Percentiles rank a stretch among this genome's conserved stretches.
Evolutionary conservation across 768 basidiomycete genomes (phyloP).

Genomic region (Pilatotrama ljubarskyi): DNA sequence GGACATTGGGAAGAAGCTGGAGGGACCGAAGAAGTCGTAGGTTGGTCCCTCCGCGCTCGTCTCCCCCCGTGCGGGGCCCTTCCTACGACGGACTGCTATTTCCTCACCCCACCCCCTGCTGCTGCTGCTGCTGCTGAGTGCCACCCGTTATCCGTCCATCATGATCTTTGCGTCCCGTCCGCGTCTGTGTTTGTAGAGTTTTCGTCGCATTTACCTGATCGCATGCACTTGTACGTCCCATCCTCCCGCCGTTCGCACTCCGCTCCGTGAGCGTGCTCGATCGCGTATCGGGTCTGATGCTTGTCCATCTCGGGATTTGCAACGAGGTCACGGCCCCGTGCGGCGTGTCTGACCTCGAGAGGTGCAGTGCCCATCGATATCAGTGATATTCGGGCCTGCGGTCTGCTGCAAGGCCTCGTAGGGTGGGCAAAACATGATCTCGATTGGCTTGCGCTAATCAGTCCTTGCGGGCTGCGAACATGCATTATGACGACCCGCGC

Average conservation of each 20-base stretch:
- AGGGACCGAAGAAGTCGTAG: conserved; percentile 72
- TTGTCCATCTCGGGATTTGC: no score
- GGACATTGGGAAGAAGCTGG: conserved; percentile 87
- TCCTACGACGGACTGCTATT: conserved; percentile 23
- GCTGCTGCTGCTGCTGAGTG: conserved; percentile 22
- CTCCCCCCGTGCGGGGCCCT: neutral
- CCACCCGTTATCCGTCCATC: conserved; percentile 16
- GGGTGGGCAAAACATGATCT: no score
- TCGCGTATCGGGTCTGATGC: no score
- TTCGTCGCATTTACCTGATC: conserved; percentile 20
- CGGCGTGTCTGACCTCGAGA: no score
- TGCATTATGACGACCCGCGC: no score
- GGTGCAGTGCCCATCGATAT: neutral
- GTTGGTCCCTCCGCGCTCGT: conserved; percentile 40
- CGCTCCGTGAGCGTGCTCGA: no score
- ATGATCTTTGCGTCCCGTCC: conserved; percentile 4
- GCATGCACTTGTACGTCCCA: conserved; percentile 20
- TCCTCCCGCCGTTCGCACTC: neutral
- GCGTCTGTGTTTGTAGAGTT: conserved; percentile 16
- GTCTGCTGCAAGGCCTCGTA: neutral
- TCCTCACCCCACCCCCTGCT: conserved; percentile 28
- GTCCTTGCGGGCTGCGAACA: no score
- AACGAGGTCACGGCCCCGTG: no score
- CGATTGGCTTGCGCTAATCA: no score
- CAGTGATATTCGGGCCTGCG: neutral